A percentile compares a stretch with the other conserved stretches of the same genome.
phyloP scores from a whole-genome alignment of 2,329 filamentous ascomycete genomes.

The Geosmithia putterillii region DNA sequence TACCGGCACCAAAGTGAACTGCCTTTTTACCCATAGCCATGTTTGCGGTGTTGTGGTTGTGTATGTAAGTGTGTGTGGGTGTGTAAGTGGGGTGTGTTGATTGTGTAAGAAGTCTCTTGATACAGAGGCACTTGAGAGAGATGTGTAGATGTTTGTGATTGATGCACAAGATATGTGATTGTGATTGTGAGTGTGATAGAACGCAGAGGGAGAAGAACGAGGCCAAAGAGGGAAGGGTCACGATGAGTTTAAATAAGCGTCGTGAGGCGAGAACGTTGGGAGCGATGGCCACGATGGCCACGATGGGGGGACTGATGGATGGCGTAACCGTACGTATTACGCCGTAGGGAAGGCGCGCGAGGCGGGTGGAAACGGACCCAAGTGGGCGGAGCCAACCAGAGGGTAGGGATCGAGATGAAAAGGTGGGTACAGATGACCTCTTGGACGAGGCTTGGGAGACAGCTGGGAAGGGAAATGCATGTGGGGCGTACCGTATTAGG shows the following conservation, averaged over 20 bases:
- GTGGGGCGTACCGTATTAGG: neutral
- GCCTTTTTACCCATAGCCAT: slow-evolving; percentile 48
- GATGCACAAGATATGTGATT: no score
- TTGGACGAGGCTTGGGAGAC: neutral
- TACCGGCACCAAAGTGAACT: slow-evolving; percentile 77
- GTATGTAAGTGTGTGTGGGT: slow-evolving; percentile 4
- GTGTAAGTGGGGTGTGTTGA: neutral
- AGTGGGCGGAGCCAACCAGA: neutral
- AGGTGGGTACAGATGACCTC: neutral
- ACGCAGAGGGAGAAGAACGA: neutral
- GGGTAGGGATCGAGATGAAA: neutral
- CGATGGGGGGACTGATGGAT: no score
- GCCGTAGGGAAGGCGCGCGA: no score
- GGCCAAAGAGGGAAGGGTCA: neutral
- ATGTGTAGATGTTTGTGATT: neutral
- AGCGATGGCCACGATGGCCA: no score
- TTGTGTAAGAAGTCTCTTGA: neutral
- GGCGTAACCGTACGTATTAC: no score
- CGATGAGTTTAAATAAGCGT: neutral
- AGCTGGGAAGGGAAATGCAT: neutral
- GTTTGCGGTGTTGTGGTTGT: slow-evolving; percentile 4
- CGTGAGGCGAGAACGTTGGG: neutral
- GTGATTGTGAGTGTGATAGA: neutral
- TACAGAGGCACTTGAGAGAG: neutral
- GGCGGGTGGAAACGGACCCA: neutral